Base-by-base conservation (phyloP, 306 rosid genomes). In the Glycyrrhiza uralensis region DNA sequence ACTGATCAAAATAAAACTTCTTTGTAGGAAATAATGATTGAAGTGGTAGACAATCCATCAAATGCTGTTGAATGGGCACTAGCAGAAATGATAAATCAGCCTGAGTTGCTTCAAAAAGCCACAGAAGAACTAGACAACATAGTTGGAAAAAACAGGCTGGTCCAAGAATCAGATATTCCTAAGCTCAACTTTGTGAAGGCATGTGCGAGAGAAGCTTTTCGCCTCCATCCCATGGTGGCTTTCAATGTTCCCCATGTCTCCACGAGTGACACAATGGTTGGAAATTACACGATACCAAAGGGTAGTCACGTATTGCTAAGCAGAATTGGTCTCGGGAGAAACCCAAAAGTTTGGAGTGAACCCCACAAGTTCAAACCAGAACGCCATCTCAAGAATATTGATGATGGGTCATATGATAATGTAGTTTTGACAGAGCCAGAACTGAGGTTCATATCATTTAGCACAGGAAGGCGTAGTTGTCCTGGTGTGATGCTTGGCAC, bases 1-100 rank as follows among this genome's bases (percentile, higher is more conserved):
- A 26, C 4, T 4, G 0, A 7, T 0, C 9, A 33, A 33, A 33
- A 33, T n/a, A 0, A 44, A n/a, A 3, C 15, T 44, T 14, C 1
- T 46, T 29, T 30, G 42, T 7, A 87, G 89, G 87, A 83, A 33
- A 0, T 87, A 3, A 70, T 69, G 58, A 7, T 70, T 9, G 86
- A 46, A 56, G 5, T 41, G 0, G 67, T 87, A 9, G 86, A 85
- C 51, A 87, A 83, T 20, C 89, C 83, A n/a, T 73, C 76, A 50
- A 78, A 69, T 22, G 75, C 66, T n/a, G 49, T 36, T 3, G 90
- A 88, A 64, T 88, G 93, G 88, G 77, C 75, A 30, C 51, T 88
- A 9, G 78, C 79, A 0, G 85, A 85, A 59, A 80, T 85, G 85
- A 50, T 83, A 1, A 79, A 88, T 19, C 84, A 79, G 1, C 87